phyloP scores from a whole-genome alignment of 257 asterid genomes.

The Nicotiana obtusifolia region DNA sequence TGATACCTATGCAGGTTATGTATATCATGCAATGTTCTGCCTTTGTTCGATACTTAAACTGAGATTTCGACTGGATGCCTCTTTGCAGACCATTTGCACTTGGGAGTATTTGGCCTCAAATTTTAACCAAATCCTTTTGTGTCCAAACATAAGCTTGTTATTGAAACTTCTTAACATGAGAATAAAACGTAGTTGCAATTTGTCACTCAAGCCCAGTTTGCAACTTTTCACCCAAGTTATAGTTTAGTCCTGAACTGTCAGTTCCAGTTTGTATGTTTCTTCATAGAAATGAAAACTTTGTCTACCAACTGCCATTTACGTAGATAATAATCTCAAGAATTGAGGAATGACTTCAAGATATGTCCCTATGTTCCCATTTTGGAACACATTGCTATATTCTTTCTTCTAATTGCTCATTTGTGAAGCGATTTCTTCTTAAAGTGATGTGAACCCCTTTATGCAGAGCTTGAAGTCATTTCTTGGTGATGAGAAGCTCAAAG shows the following conservation, averaged over 20 bases:
- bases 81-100: not conserved
- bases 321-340: not conserved
- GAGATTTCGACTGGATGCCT: not conserved
- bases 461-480: conserved; percentile 84
- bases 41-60: not conserved
- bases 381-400: not conserved
- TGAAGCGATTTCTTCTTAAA: not conserved
- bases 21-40: not conserved
- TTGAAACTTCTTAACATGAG: not conserved
- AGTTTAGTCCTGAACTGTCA: not conserved
- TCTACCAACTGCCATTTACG: not conserved
- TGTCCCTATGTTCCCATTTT: not conserved
- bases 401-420: not conserved
- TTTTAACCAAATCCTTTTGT: not conserved
- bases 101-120: not conserved
- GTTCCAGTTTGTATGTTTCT: not conserved
- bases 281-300: not conserved
- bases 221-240: not conserved
- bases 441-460: conserved; percentile 17
- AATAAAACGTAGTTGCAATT: not conserved
- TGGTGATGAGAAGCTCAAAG: conserved; percentile 89
- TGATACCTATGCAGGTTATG: not conserved
- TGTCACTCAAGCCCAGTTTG: not conserved
- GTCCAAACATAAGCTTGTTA: not conserved
- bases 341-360: not conserved